Evolutionary conservation across 176 grass and related monocot species (phyloP).

Genomic region (Cenchrus americanus): DNA sequence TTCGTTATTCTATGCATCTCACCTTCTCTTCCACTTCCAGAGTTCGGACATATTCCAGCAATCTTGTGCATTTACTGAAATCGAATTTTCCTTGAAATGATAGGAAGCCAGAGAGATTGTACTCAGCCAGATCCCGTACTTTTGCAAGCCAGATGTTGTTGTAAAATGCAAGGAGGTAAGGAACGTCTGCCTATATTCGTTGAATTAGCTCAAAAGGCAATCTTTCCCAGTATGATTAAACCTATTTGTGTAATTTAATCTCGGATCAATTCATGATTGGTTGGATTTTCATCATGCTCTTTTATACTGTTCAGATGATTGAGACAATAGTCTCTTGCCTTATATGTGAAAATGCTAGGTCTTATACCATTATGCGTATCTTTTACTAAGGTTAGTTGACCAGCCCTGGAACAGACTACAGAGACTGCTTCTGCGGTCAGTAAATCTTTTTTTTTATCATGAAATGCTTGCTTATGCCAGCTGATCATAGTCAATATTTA

Average conservation of each 20-base stretch:
- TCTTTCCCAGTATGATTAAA: not conserved
- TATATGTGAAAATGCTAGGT: not conserved
- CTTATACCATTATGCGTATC: not conserved
- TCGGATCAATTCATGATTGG: not conserved
- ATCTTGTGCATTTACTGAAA: slow-evolving; percentile 1
- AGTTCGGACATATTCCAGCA: slow-evolving; percentile 17
- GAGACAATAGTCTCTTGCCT: no score
- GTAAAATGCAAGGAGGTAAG: slow-evolving; percentile 94
- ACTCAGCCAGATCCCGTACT: slow-evolving; percentile 65
- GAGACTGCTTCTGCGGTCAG: not conserved
- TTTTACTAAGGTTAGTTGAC: slow-evolving; percentile 26
- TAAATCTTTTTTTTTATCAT: not conserved
- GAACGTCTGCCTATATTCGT: slow-evolving; percentile 17
- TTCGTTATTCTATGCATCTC: slow-evolving; percentile 13
- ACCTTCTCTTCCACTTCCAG: not conserved
- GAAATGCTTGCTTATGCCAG: not conserved
- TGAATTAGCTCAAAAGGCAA: not conserved
- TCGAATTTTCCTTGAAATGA: slow-evolving; percentile 38
- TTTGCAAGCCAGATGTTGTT: slow-evolving; percentile 75
- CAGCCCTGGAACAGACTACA: slow-evolving; percentile 1
- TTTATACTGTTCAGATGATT: slow-evolving; percentile 21
- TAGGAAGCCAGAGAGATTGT: slow-evolving; percentile 94
- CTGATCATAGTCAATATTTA: not conserved
- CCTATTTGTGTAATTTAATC: slow-evolving; percentile 17
- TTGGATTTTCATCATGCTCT: not conserved